A percentile compares a stretch with the other conserved stretches of the same genome.
Evolutionary conservation across 129 eudicot genomes (phyloP).

Genomic region (Helichrysum umbraculigerum): DNA sequence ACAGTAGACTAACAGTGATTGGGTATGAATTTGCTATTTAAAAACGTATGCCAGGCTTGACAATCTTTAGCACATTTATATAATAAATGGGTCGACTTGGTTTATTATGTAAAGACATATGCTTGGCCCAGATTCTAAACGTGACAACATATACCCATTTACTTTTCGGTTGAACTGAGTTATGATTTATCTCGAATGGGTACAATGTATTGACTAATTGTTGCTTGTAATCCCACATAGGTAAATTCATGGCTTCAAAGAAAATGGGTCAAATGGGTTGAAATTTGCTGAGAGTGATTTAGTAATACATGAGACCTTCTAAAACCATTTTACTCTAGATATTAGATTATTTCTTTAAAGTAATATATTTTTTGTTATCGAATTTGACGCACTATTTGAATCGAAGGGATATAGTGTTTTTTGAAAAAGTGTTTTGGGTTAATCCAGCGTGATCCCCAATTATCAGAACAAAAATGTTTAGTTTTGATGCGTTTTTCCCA

Average conservation of each 20-base stretch:
- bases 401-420: neutral
- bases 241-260: neutral
- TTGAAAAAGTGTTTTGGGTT: constrained; percentile 8
- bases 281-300: neutral
- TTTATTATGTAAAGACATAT: too few species aligned
- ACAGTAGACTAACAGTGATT: too few species aligned
- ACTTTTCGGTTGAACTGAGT: too few species aligned
- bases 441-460: neutral
- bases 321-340: neutral
- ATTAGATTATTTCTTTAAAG: neutral
- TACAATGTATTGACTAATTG: too few species aligned
- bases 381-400: neutral
- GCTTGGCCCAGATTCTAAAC: too few species aligned
- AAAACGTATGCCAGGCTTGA: too few species aligned
- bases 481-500: neutral
- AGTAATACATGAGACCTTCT: neutral
- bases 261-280: neutral
- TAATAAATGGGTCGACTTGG: too few species aligned
- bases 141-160: too few species aligned
- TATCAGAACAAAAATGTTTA: neutral
- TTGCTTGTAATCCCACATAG: neutral
- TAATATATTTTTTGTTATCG: neutral
- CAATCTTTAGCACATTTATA: too few species aligned
- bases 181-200: too few species aligned
- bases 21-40: too few species aligned